phyloP scores from a whole-genome alignment of 2,329 filamentous ascomycete genomes.

The Monilinia fructigena region DNA sequence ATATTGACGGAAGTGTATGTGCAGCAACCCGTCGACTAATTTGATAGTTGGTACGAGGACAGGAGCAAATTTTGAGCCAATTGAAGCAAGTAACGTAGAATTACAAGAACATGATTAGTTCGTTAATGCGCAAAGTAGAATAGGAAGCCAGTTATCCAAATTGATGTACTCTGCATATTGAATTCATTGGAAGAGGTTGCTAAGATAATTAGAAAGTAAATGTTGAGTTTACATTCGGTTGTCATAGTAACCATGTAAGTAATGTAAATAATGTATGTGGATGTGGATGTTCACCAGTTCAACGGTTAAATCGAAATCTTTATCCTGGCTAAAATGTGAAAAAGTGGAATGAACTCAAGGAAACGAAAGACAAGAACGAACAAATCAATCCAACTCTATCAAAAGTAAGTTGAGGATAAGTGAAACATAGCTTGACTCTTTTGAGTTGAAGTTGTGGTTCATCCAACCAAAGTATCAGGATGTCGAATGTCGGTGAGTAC shows the following conservation, averaged over 20 bases:
- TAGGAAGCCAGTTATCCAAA: not conserved
- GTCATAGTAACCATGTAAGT: constrained; percentile 15
- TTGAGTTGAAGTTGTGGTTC: not conserved
- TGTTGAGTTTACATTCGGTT: constrained; percentile 7
- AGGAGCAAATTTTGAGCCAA: not conserved
- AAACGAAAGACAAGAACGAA: too few species aligned
- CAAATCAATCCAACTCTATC: too few species aligned
- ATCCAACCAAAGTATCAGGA: not conserved
- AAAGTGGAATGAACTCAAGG: constrained; percentile 6
- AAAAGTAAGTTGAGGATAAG: not conserved
- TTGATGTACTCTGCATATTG: not conserved
- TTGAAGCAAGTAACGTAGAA: not conserved
- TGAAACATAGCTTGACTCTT: not conserved
- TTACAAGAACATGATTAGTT: constrained; percentile 1
- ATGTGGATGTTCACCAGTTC: too few species aligned
- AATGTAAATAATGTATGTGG: not conserved
- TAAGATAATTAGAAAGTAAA: not conserved
- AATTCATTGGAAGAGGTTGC: not conserved
- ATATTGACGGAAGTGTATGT: constrained; percentile 33
- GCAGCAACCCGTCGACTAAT: constrained; percentile 32
- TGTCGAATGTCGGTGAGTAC: constrained; percentile 17
- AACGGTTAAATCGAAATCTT: too few species aligned
- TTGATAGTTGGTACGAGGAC: constrained; percentile 17
- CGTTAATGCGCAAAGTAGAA: not conserved
- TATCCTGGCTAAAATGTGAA: not conserved